These are phyloP conservation scores for Coemansia linderi DNA, from an alignment of 371 early-diverging fungal species.

Conservation along the genomic window DNA sequence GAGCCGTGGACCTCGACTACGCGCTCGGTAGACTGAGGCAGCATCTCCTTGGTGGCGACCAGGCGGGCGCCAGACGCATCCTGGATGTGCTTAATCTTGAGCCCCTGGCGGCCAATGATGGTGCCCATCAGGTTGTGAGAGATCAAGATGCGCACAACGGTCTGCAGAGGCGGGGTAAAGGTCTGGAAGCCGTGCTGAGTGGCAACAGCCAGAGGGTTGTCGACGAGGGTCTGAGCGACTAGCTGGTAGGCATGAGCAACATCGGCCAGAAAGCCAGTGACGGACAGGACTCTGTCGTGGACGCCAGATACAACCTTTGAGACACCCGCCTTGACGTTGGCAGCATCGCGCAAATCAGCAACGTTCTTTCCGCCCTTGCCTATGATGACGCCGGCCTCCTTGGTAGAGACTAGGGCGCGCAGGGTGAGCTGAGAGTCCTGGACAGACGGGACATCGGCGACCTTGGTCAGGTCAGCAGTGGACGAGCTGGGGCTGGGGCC, in stretches of 20 bases:
- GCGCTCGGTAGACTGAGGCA: slow-evolving; percentile 85
- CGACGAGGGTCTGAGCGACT: slow-evolving; percentile 81
- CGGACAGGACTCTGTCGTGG: slow-evolving; percentile 82
- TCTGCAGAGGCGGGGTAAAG: slow-evolving; percentile 54
- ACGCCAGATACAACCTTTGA: slow-evolving; percentile 83
- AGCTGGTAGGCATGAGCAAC: slow-evolving; percentile 75
- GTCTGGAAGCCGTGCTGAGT: slow-evolving; percentile 58
- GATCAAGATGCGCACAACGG: slow-evolving; percentile 74
- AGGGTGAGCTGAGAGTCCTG: slow-evolving; percentile 66
- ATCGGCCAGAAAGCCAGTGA: slow-evolving; percentile 74
- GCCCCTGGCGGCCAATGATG: slow-evolving; percentile 83
- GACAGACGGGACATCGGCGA: slow-evolving; percentile 28
- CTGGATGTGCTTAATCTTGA: slow-evolving; percentile 85
- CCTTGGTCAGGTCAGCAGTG: slow-evolving; percentile 28
- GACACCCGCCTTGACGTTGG: slow-evolving; percentile 83
- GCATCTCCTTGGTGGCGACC: slow-evolving; percentile 81
- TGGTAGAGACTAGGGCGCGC: slow-evolving; percentile 83
- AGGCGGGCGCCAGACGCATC: slow-evolving; percentile 78
- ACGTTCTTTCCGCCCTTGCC: slow-evolving; percentile 89
- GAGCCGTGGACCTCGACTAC: slow-evolving; percentile 79
- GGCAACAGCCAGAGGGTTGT: slow-evolving; percentile 68
- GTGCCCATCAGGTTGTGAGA: slow-evolving; percentile 86
- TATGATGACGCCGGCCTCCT: slow-evolving; percentile 93
- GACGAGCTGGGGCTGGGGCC: slow-evolving; percentile 32
- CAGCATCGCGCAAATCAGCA: slow-evolving; percentile 75